Evolutionary conservation across 2,329 filamentous ascomycete genomes (phyloP).

Genomic region (Beauveria caledonica): DNA sequence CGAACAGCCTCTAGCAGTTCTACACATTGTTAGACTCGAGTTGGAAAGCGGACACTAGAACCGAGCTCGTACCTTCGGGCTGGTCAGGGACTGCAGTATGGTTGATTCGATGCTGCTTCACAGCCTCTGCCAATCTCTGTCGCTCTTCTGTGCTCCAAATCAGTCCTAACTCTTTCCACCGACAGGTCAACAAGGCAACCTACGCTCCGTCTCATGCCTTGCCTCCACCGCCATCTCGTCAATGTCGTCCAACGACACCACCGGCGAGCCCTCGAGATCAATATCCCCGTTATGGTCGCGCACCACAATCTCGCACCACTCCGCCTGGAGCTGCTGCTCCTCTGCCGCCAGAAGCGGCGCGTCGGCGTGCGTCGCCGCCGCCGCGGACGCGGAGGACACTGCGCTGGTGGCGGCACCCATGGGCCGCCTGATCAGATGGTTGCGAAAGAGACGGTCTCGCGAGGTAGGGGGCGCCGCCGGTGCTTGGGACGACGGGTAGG

Average conservation of each 20-base stretch:
- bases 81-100: constrained; percentile 50
- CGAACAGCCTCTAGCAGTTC: constrained; percentile 64
- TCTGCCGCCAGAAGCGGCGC: constrained; percentile 42
- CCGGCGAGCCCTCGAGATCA: constrained; percentile 49
- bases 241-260: constrained; percentile 44
- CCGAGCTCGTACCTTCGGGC: constrained; percentile 48
- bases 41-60: background rate
- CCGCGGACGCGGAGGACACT: constrained; percentile 36
- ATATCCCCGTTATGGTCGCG: constrained; percentile 56
- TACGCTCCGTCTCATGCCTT: constrained; percentile 48
- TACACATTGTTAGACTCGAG: constrained; percentile 22
- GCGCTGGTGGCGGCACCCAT: constrained; percentile 25
- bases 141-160: constrained; percentile 41
- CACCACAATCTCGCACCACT: constrained; percentile 51
- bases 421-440: constrained; percentile 49
- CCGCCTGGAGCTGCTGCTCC: constrained; percentile 22
- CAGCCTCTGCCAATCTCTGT: constrained; percentile 51
- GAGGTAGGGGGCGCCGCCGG: background rate
- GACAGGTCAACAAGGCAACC: constrained; percentile 15
- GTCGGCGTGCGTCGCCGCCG: constrained; percentile 30
- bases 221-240: constrained; percentile 50
- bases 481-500: background rate
- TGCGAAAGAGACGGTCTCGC: constrained; percentile 41
- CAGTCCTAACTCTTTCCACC: background rate
- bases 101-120: constrained; percentile 52